Evolutionary conservation across 805 yeast genomes (phyloP).

Genomic region (Blastobotrys attinorum): DNA sequence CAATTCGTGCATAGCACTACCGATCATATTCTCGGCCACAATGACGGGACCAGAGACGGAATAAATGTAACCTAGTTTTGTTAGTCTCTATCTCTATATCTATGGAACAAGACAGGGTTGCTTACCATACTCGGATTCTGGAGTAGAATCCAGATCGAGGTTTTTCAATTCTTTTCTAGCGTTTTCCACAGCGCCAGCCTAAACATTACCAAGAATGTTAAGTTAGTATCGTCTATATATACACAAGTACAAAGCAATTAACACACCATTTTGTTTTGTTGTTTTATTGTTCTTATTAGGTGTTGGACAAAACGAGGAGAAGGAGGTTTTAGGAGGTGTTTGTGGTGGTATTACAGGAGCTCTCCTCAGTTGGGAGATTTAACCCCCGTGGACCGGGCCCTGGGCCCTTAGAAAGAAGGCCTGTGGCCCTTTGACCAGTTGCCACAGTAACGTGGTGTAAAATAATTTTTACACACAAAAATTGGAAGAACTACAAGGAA

Average conservation of each 20-base stretch:
- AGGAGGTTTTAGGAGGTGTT: too few species aligned
- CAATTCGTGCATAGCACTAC: slow-evolving; percentile 99
- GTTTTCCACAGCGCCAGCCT: slow-evolving; percentile 96
- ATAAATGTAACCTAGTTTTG: slow-evolving; percentile 44
- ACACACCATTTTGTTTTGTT: background rate
- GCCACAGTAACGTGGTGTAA: too few species aligned
- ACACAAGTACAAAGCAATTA: background rate
- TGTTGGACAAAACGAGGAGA: too few species aligned
- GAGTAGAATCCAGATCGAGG: slow-evolving; percentile 64
- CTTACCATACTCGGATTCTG: slow-evolving; percentile 76
- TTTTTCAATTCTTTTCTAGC: slow-evolving; percentile 92
- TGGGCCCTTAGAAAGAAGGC: too few species aligned
- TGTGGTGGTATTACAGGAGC: background rate
- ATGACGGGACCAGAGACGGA: slow-evolving; percentile 98
- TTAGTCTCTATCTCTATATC: slow-evolving; percentile 32
- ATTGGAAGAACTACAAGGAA: too few species aligned
- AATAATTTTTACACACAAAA: too few species aligned
- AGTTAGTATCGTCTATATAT: too few species aligned
- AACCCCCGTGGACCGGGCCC: too few species aligned
- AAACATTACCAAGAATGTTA: too few species aligned
- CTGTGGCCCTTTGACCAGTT: too few species aligned
- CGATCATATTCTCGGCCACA: slow-evolving; percentile 97
- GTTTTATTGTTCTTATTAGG: too few species aligned
- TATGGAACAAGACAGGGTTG: slow-evolving; percentile 69
- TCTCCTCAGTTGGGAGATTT: too few species aligned